Conservation (phyloP, 306 rosid genomes). For the Prunus persica region DNA sequence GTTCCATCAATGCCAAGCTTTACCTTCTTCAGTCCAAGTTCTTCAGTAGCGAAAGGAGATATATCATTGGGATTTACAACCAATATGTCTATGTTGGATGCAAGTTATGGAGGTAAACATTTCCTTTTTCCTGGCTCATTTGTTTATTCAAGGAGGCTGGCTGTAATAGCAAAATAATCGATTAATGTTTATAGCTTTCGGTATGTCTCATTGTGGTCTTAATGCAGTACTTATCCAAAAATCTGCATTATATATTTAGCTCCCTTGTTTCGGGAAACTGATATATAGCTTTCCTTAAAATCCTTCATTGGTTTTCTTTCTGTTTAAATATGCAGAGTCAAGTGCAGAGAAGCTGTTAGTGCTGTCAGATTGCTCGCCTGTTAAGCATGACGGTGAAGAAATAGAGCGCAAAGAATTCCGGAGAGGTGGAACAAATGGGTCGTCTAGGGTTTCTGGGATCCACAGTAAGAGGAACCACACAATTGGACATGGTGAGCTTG, state of each 20-base stretch:
- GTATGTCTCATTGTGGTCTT: not conserved
- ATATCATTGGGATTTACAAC: constrained; percentile 18
- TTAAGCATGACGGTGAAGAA: constrained; percentile 26
- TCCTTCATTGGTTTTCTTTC: not conserved
- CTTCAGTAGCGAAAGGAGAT: constrained; percentile 9
- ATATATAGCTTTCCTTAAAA: not conserved
- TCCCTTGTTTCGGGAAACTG: not conserved
- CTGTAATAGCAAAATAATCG: not conserved
- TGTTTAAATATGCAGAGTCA: constrained; percentile 27
- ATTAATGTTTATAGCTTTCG: not conserved
- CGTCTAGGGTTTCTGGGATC: constrained; percentile 29
- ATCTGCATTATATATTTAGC: too few species aligned
- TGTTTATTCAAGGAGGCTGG: not conserved
- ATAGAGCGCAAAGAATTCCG: constrained; percentile 26
- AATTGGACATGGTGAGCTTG: constrained; percentile 41
- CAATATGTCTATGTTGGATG: not conserved
- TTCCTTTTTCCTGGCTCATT: not conserved
- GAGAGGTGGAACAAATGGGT: constrained; percentile 27
- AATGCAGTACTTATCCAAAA: too few species aligned
- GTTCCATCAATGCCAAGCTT: constrained; percentile 33
- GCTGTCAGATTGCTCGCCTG: constrained; percentile 15
- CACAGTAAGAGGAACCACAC: constrained; percentile 41
- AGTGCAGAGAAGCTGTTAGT: constrained; percentile 22
- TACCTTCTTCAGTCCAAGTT: constrained; percentile 20
- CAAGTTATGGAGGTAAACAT: constrained; percentile 16